Percentiles rank a stretch among this genome's conserved stretches.
phyloP scores from a whole-genome alignment of 257 asterid species.

The Cruciata laevipes region DNA sequence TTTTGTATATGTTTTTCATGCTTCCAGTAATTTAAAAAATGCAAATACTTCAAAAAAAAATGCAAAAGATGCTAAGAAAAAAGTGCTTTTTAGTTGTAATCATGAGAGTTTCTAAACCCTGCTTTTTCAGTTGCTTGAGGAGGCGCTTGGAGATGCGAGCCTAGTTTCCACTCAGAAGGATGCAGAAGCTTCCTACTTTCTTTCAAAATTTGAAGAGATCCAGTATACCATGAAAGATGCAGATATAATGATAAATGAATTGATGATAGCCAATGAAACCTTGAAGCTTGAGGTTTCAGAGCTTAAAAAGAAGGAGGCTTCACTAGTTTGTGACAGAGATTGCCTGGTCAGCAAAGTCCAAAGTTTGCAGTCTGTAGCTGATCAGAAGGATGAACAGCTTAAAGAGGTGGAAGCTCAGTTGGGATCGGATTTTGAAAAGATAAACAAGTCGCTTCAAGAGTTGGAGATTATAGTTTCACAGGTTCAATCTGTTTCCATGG shows the following conservation, averaged over 20 bases:
- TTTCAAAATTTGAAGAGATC: conserved; percentile 83
- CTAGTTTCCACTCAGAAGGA: conserved; percentile 68
- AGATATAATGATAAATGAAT: conserved; percentile 79
- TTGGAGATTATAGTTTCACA: conserved; percentile 55
- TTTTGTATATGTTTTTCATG: too few relatives aligned
- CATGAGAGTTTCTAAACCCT: not conserved
- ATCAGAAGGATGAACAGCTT: conserved; percentile 44
- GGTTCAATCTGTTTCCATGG: conserved; percentile 35
- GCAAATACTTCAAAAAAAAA: too few relatives aligned
- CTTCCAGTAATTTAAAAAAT: not conserved
- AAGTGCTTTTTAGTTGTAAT: not conserved
- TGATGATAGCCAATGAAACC: conserved; percentile 80
- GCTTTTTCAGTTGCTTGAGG: conserved; percentile 59
- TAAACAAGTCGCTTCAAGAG: conserved; percentile 46
- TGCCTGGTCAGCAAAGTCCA: conserved; percentile 43
- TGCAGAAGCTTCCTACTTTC: conserved; percentile 74
- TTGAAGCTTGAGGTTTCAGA: conserved; percentile 57
- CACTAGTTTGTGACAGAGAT: conserved; percentile 35
- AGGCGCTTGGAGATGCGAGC: conserved; percentile 73
- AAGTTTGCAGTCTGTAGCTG: conserved; percentile 45
- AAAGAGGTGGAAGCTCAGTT: conserved; percentile 40
- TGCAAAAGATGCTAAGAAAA: not conserved
- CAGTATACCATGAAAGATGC: conserved; percentile 89
- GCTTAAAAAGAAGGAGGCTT: conserved; percentile 42
- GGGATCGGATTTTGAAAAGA: conserved; percentile 41